Conservation (phyloP, 2,329 filamentous ascomycete genomes). For the Clonostachys solani region DNA sequence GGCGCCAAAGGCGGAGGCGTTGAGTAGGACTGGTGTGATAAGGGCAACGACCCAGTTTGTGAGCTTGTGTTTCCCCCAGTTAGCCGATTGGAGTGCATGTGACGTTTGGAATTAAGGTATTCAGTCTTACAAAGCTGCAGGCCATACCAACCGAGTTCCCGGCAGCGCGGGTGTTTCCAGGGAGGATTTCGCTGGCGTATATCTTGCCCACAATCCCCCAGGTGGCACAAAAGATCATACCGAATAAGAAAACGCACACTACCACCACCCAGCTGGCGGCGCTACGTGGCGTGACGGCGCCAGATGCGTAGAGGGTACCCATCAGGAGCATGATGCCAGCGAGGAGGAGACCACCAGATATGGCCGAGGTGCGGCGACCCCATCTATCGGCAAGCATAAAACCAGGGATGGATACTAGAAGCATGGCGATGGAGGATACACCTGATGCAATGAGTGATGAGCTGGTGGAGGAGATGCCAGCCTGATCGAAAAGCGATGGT, state of each 20-base stretch:
- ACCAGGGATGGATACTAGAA: conserved; percentile 52
- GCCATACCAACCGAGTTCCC: conserved; percentile 46
- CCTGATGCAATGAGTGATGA: conserved; percentile 58
- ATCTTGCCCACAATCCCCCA: conserved; percentile 54
- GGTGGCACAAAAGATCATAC: conserved; percentile 36
- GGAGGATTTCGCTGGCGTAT: conserved; percentile 55
- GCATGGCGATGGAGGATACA: conserved; percentile 53
- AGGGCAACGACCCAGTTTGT: conserved; percentile 36
- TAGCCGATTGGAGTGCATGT: not conserved
- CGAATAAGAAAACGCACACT: conserved; percentile 42
- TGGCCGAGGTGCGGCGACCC: conserved; percentile 48
- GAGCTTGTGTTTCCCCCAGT: not conserved
- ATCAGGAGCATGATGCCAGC: conserved; percentile 48
- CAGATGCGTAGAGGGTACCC: conserved; percentile 44
- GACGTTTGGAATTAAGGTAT: not conserved
- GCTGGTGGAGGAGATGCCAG: conserved; percentile 48
- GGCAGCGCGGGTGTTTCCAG: conserved; percentile 45
- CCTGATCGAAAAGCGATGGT: conserved; percentile 54
- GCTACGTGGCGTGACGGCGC: conserved; percentile 31
- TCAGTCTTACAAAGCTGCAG: conserved; percentile 13
- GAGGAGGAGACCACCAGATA: conserved; percentile 47
- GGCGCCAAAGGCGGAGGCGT: conserved; percentile 26
- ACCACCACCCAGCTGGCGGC: conserved; percentile 45
- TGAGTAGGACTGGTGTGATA: conserved; percentile 28
- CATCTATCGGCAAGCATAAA: conserved; percentile 52